A percentile compares a stretch with the other conserved stretches of the same genome.
Evolutionary conservation across 495 filamentous ascomycete genomes (phyloP).

Genomic region (Xylaria palmicola): DNA sequence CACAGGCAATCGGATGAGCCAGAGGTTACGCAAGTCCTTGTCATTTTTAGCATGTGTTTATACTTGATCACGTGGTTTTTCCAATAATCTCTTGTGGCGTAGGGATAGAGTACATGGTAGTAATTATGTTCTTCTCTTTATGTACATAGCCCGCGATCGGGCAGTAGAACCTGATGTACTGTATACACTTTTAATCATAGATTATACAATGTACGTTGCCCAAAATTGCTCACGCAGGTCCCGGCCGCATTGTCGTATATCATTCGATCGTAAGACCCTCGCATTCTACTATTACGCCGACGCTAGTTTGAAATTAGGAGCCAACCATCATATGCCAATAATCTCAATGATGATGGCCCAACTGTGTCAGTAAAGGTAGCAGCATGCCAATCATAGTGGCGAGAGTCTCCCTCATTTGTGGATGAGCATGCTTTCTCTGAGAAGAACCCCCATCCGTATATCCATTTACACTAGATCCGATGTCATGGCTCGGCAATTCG

Average conservation of each 20-base stretch:
- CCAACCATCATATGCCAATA: not conserved
- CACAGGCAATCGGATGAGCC: too few species aligned
- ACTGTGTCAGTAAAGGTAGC: slow-evolving; percentile 81
- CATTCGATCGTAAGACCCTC: slow-evolving; percentile 15
- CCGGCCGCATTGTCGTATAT: slow-evolving; percentile 7
- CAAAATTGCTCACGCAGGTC: not conserved
- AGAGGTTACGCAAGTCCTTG: too few species aligned
- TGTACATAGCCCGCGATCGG: not conserved
- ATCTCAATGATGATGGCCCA: slow-evolving; percentile 79
- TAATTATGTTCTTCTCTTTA: not conserved
- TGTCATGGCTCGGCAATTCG: slow-evolving; percentile 50
- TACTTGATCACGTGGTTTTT: not conserved
- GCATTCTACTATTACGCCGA: slow-evolving; percentile 18
- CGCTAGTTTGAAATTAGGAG: slow-evolving; percentile 14
- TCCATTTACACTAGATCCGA: slow-evolving; percentile 58
- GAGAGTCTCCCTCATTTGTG: slow-evolving; percentile 62
- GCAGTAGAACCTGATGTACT: not conserved
- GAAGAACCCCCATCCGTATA: slow-evolving; percentile 58
- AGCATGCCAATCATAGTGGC: slow-evolving; percentile 87
- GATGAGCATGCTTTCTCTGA: slow-evolving; percentile 49
- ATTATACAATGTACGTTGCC: not conserved
- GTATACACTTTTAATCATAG: slow-evolving; percentile 5
- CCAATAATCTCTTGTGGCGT: too few species aligned
- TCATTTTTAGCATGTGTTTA: too few species aligned
- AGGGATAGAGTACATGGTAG: not conserved